Base-by-base conservation (phyloP, 441 rosid species). In the Populus hybrid region DNA sequence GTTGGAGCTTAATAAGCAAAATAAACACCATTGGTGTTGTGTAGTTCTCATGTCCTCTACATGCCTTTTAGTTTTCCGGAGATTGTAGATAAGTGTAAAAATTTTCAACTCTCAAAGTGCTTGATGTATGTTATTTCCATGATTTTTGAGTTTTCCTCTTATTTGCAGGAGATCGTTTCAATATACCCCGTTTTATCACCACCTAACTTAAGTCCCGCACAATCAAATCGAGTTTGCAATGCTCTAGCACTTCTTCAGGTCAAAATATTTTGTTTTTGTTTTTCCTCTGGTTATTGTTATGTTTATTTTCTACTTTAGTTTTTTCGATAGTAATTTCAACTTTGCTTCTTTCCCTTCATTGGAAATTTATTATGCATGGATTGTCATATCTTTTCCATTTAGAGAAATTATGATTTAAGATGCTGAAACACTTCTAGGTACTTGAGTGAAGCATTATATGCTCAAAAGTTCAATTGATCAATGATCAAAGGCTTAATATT, bases 201-300 rank as follows among this genome's bases (percentile, higher is more conserved):
- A 35, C 99, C 98, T 14, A 92, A 88, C 85, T 85, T 94, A 75
- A 88, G 91, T 77, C 96, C 98, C 9, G 95, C 97, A 28, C 99
- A 94, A 80, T 94, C 99, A 65, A 94, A 94, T 84, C 91, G 98
- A 80, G 99, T 96, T 75, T 96, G 99, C 85, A 96, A 94, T 86
- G 98, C 98, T 65, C 98, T 96, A 72, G 98, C 98, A 46, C 98
- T 96, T 85, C 99, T 96, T 87, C 99, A 96, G 97, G 99, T 96
- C 16, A 74, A 50, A 46, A 53, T 35, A 35, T 70, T 80, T 28
- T 10, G 50, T 12, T 18, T 24, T 71, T 64, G 36, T 71, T 64
- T 32, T 20, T 30, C 1, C 64, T 70, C 2, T 18, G 59, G 59
- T 5, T 50, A 2, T 2, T 50, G 8, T 71, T 71, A 42, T 81